Evolutionary conservation across 164 flowering plant species (phyloP).

Genomic region (Buxus sempervirens): DNA sequence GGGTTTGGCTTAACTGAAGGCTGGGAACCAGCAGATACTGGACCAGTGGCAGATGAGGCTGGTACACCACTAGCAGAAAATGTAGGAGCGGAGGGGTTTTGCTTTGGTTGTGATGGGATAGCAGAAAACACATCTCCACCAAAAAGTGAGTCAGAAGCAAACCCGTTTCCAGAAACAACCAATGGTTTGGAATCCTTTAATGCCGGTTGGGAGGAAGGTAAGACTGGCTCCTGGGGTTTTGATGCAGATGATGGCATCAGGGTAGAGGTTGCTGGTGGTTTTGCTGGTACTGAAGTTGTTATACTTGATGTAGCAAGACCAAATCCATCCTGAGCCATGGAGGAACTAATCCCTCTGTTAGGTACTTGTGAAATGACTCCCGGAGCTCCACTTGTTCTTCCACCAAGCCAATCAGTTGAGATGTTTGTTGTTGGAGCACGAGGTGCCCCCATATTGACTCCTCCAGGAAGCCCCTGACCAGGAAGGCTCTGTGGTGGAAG

Average conservation of each 20-base stretch:
- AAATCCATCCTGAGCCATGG: slow-evolving; percentile 26
- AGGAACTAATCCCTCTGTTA: slow-evolving; percentile 36
- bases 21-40: slow-evolving; percentile 44
- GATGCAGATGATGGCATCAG: slow-evolving; percentile 29
- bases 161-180: slow-evolving; percentile 63
- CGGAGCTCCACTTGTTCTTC: slow-evolving; percentile 32
- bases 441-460: slow-evolving; percentile 21
- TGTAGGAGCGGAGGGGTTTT: slow-evolving; percentile 26
- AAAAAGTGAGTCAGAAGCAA: slow-evolving; percentile 48
- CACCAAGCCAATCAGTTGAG: slow-evolving; percentile 53
- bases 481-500: slow-evolving; percentile 36
- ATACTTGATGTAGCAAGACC: slow-evolving; percentile 19
- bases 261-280: slow-evolving; percentile 19
- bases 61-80: slow-evolving; percentile 37
- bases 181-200: slow-evolving; percentile 46
- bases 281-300: slow-evolving; percentile 24
- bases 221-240: slow-evolving; percentile 28
- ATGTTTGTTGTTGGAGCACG: slow-evolving; percentile 37
- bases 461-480: slow-evolving; percentile 36
- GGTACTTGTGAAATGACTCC: slow-evolving; percentile 38
- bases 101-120: slow-evolving; percentile 36
- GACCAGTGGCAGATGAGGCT: slow-evolving; percentile 40
- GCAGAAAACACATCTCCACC: slow-evolving; percentile 72
- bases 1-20: slow-evolving; percentile 45
- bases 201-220: slow-evolving; percentile 31